Conservation (phyloP, 805 yeast genomes). For the Ascoidea rubescens region DNA sequence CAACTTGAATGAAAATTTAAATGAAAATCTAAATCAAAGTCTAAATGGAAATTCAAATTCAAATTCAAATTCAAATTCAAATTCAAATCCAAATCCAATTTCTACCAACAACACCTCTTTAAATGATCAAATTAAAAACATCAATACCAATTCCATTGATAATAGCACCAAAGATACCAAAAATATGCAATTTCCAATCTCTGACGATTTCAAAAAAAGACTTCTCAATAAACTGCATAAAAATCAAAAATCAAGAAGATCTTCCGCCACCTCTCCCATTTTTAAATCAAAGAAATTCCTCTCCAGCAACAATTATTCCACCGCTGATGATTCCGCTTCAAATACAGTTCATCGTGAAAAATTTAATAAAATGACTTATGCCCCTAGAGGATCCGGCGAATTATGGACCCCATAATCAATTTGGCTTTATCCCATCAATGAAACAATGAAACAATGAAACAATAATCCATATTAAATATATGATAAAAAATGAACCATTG, state of each 20-base stretch:
- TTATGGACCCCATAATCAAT: slow-evolving; percentile 38
- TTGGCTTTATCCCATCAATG: no score
- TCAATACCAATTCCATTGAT: slow-evolving; percentile 8
- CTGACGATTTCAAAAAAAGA: no score
- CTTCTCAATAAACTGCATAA: no score
- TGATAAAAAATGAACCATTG: no score
- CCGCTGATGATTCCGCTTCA: no score
- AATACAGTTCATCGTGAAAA: slow-evolving; percentile 24
- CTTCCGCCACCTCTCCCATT: no score
- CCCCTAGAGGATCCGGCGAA: slow-evolving; percentile 47
- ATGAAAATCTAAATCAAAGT: background rate
- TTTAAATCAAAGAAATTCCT: slow-evolving; percentile 7
- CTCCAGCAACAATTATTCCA: no score
- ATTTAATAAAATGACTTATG: slow-evolving; percentile 35
- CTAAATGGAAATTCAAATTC: background rate
- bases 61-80: background rate
- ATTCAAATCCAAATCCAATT: background rate
- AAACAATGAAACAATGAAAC: no score
- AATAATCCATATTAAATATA: no score
- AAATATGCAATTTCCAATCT: no score
- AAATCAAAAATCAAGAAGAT: no score
- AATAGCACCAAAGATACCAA: background rate
- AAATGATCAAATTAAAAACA: slow-evolving; percentile 13
- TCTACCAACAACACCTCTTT: slow-evolving; percentile 7
- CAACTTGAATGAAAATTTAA: slow-evolving; percentile 8